phyloP scores from a whole-genome alignment of 768 basidiomycete genomes.

The Podaxis sp. region DNA sequence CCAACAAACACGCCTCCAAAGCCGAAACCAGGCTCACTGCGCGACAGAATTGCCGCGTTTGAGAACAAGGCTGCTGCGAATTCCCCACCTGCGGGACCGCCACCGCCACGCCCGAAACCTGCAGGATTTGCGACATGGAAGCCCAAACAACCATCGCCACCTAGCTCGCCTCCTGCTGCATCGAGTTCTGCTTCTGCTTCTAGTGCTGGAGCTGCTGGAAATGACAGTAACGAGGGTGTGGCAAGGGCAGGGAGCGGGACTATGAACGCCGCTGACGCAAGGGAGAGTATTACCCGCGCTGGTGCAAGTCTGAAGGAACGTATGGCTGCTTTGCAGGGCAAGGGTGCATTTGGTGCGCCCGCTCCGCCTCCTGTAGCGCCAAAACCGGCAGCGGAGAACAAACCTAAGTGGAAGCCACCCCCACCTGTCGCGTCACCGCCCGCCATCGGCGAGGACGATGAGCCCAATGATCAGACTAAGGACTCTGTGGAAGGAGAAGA shows the following conservation, averaged over 20 bases:
- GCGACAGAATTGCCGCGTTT: slow-evolving; percentile 88
- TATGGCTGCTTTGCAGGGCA: slow-evolving; percentile 91
- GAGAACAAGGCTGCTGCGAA: slow-evolving; percentile 59
- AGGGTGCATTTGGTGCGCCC: slow-evolving; percentile 73
- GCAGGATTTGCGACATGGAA: slow-evolving; percentile 66
- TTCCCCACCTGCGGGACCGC: slow-evolving; percentile 37
- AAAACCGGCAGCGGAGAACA: slow-evolving; percentile 55
- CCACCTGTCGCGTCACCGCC: slow-evolving; percentile 56
- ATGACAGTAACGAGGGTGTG: slow-evolving; percentile 32
- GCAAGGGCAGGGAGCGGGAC: slow-evolving; percentile 27
- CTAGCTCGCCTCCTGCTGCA: slow-evolving; percentile 33
- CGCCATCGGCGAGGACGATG: slow-evolving; percentile 43
- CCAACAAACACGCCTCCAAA: slow-evolving; percentile 47
- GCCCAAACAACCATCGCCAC: slow-evolving; percentile 57
- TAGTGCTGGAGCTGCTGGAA: slow-evolving; percentile 3
- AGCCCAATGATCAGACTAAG: slow-evolving; percentile 13
- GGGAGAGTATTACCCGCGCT: slow-evolving; percentile 72
- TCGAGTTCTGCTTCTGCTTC: slow-evolving; percentile 21
- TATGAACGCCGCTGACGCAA: slow-evolving; percentile 86
- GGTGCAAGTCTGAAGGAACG: slow-evolving; percentile 86
- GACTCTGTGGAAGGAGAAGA: slow-evolving; percentile 17
- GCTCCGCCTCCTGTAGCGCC: slow-evolving; percentile 42
- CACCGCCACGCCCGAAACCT: slow-evolving; percentile 67
- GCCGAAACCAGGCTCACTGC: slow-evolving; percentile 74
- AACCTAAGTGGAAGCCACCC: slow-evolving; percentile 83